Evolutionary conservation across 176 grass and related monocot species (phyloP).

Genomic region (Urochloa ruziziensis): DNA sequence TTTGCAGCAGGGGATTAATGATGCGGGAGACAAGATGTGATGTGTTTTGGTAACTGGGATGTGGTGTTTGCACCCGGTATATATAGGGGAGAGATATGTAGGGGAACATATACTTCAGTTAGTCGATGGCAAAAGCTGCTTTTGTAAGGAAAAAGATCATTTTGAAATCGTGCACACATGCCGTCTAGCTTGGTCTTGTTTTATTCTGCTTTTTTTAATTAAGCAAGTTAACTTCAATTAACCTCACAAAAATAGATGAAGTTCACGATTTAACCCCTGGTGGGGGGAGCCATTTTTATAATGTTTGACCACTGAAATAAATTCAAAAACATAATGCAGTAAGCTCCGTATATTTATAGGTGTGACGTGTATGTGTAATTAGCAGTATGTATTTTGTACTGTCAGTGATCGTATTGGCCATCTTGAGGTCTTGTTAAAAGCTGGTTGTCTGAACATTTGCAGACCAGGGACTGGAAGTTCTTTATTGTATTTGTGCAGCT

Average conservation of each 20-base stretch:
- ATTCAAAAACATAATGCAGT: neutral
- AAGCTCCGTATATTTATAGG: too few species aligned
- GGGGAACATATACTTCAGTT: neutral
- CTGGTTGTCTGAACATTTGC: constrained; percentile 3
- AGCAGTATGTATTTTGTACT: neutral
- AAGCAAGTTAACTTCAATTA: neutral
- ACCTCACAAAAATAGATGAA: neutral
- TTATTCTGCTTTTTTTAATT: neutral
- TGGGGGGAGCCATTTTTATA: neutral
- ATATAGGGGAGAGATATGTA: constrained; percentile 34
- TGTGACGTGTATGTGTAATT: too few species aligned
- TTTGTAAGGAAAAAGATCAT: neutral
- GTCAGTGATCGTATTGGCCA: neutral
- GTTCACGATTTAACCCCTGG: too few species aligned
- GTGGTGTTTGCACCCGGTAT: constrained; percentile 24
- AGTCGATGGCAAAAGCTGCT: neutral
- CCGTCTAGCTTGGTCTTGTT: neutral
- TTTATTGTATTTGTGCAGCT: neutral
- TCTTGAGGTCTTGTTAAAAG: neutral
- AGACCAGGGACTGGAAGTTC: neutral
- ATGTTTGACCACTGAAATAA: neutral
- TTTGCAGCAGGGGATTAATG: neutral
- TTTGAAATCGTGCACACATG: neutral
- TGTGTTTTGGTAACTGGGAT: constrained; percentile 3
- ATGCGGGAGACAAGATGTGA: neutral